Conservation (phyloP, 169 alveolate species). For the Cryptosporidium sp. region DNA sequence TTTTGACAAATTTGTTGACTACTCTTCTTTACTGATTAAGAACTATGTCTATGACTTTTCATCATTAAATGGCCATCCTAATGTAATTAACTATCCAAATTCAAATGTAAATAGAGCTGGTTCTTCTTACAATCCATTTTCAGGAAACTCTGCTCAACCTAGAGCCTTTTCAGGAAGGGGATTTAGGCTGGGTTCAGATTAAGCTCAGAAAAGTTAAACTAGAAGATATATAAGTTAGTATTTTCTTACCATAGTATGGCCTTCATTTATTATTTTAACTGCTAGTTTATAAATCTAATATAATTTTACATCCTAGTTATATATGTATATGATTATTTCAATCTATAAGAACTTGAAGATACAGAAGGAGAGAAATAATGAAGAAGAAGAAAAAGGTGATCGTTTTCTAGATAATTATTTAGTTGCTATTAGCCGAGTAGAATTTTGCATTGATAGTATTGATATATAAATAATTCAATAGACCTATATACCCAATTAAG, state of each 20-base stretch:
- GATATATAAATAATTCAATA: neutral
- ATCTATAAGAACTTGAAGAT: neutral
- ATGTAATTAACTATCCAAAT: conserved; percentile 28
- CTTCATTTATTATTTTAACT: neutral
- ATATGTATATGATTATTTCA: no score
- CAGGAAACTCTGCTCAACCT: conserved; percentile 62
- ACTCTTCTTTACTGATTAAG: conserved; percentile 67
- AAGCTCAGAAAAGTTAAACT: neutral
- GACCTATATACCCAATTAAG: neutral
- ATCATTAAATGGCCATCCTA: conserved; percentile 40
- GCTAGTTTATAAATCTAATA: neutral
- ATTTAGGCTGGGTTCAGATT: conserved; percentile 82
- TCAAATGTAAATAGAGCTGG: conserved; percentile 33
- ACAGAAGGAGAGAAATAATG: neutral
- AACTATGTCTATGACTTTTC: conserved; percentile 77
- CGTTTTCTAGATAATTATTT: neutral
- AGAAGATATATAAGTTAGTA: neutral
- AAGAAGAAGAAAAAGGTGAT: no score
- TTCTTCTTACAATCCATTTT: conserved; percentile 53
- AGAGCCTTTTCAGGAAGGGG: conserved; percentile 86
- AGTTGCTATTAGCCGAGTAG: neutral
- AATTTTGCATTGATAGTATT: neutral
- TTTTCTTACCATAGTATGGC: neutral
- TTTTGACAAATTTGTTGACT: conserved; percentile 80
- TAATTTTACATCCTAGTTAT: neutral